Conservation (phyloP, 2,329 filamentous ascomycete species). For the Venturia nashicola region DNA sequence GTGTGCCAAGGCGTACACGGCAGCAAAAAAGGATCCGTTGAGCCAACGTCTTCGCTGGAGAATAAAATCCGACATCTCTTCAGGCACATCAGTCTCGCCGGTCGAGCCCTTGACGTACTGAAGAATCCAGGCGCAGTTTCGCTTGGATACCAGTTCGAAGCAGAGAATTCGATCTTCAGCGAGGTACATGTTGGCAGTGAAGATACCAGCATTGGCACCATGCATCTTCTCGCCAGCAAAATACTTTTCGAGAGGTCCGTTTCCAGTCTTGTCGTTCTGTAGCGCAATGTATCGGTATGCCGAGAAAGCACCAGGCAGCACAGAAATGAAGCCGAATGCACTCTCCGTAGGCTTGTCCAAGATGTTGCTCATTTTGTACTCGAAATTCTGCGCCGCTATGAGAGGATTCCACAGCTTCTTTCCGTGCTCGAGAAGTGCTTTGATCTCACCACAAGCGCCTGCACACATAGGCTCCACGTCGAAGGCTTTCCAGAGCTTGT, state of each 20-base stretch:
- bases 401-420: slow-evolving; percentile 87
- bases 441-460: slow-evolving; percentile 96
- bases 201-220: slow-evolving; percentile 83
- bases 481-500: slow-evolving; percentile 97
- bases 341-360: slow-evolving; percentile 96
- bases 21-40: slow-evolving; percentile 96
- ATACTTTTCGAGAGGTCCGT: slow-evolving; percentile 90
- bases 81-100: slow-evolving; percentile 94
- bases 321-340: slow-evolving; percentile 93
- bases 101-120: slow-evolving; percentile 97
- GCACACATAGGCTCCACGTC: slow-evolving; percentile 96
- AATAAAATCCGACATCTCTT: slow-evolving; percentile 87
- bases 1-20: slow-evolving; percentile 87
- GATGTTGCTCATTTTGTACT: slow-evolving; percentile 99
- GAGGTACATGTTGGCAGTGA: slow-evolving; percentile 98
- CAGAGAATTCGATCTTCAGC: slow-evolving; percentile 98
- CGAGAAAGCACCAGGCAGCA: slow-evolving; percentile 95
- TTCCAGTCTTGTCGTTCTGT: slow-evolving; percentile 90
- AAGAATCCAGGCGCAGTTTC: slow-evolving; percentile 93
- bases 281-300: slow-evolving; percentile 90
- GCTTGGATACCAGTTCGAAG: slow-evolving; percentile 94
- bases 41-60: slow-evolving; percentile 93
- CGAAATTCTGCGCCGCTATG: slow-evolving; percentile 94
- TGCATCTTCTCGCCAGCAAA: slow-evolving; percentile 96
- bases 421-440: slow-evolving; percentile 85